Percentiles rank a stretch among this genome's conserved stretches.
These are phyloP conservation scores for Coniochaeta ligniaria DNA, from an alignment of 2,329 filamentous ascomycete genomes.

Conservation along the genomic window DNA sequence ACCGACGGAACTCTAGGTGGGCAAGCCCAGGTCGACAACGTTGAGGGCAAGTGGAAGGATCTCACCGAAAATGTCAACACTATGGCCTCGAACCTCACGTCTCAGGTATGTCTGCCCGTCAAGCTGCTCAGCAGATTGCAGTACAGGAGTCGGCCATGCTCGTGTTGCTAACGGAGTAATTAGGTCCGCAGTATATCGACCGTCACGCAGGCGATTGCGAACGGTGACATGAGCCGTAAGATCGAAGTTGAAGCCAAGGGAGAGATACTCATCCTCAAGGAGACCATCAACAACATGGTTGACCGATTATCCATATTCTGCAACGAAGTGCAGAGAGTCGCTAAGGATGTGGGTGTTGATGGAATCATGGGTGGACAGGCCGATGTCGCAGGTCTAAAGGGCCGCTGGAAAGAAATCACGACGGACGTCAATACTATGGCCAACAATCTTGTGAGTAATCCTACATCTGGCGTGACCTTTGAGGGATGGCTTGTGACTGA, in stretches of 20 bases:
- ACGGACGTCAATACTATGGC: slow-evolving; percentile 95
- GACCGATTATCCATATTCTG: slow-evolving; percentile 92
- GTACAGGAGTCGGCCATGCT: no score
- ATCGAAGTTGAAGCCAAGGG: slow-evolving; percentile 93
- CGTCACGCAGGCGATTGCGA: slow-evolving; percentile 90
- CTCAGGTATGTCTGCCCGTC: slow-evolving; percentile 39
- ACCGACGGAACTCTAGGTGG: slow-evolving; percentile 92
- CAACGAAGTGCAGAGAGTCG: slow-evolving; percentile 89
- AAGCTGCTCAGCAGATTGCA: neutral
- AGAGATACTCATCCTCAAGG: slow-evolving; percentile 88
- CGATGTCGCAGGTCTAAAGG: slow-evolving; percentile 85
- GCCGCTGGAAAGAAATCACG: slow-evolving; percentile 97
- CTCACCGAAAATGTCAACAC: slow-evolving; percentile 86
- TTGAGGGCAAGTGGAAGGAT: slow-evolving; percentile 97
- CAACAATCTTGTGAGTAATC: slow-evolving; percentile 46
- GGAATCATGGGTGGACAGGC: slow-evolving; percentile 98
- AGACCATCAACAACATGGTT: slow-evolving; percentile 99
- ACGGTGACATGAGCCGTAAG: slow-evolving; percentile 92
- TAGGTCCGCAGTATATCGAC: slow-evolving; percentile 87
- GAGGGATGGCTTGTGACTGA: neutral
- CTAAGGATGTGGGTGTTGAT: slow-evolving; percentile 93
- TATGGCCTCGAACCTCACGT: slow-evolving; percentile 61
- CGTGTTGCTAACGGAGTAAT: neutral
- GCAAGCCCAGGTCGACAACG: slow-evolving; percentile 87
- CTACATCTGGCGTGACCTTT: neutral